Evolutionary conservation across 1,284 basidiomycete species (phyloP), one percentile per base, ranked within the genome.

Genomic region (Ustilago nuda): DNA sequence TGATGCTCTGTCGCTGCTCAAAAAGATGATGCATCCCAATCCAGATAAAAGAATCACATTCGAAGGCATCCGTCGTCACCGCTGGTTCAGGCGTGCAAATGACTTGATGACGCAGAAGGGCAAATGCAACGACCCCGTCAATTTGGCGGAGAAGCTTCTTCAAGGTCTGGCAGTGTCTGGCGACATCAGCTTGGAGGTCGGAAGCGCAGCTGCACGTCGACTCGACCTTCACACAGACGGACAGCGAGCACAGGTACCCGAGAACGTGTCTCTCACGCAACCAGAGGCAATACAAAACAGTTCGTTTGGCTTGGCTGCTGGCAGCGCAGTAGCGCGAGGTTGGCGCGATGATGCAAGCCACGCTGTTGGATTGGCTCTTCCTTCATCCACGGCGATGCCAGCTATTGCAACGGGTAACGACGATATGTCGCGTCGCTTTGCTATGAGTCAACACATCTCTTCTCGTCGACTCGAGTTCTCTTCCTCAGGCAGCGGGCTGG

Each of bases 1-100:
- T 1, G 88, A 90, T 56, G 89, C 90, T 91, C 71, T 85, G 4
- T 83, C 79, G 41, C 56, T 82, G 63, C 74, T 82, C 39, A 78
- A 74, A 30, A 76, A 75, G 58, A 84, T 85, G 82, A 75, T 85
- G 67, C 70, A 81, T 48, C 81, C 82, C 2, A 70, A 78, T 15
- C 84, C 84, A 1, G 45, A 72, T 37, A 71, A 67, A 36, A 70
- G 84, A 9, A 67, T 80, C 50, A 74, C 76, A 15, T 76, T 85
- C 41, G 76, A 76, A 41, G 68, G 72, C 50, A 84, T 85, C 62
- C 78, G 83, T 66, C 71, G 78, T 13, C 83, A 85, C 63, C 78
- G 83, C 41, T 85, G 84, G 84, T 85, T 73, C 71, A 79, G 68
- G 36, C 81, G 84, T 5, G 39, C 61, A 37, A 85, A 85, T 69